phyloP scores from a whole-genome alignment of 202 grass and related monocot genomes.

The Digitaria exilis region DNA sequence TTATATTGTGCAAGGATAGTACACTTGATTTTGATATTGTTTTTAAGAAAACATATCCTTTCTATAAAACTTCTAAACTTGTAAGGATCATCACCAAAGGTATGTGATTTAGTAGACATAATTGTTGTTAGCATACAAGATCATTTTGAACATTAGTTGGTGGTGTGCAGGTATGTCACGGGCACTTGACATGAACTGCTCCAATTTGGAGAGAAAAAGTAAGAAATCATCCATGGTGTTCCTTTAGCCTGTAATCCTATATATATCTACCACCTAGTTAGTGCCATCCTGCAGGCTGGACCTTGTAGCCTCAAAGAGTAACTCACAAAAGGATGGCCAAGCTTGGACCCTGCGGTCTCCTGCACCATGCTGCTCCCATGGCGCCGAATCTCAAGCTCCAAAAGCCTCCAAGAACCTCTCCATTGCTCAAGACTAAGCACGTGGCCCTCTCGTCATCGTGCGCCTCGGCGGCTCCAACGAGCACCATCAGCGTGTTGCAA shows the following conservation, averaged over 20 bases:
- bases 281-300: neutral
- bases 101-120: neutral
- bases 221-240: neutral
- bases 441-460: neutral
- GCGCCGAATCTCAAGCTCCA: constrained; percentile 27
- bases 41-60: too few species aligned
- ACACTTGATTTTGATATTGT: too few species aligned
- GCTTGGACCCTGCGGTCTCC: neutral
- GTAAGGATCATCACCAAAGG: too few species aligned
- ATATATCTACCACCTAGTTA: neutral
- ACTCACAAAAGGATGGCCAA: constrained; percentile 27
- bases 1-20: too few species aligned
- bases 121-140: neutral
- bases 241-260: constrained; percentile 1
- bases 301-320: neutral
- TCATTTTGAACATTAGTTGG: neutral
- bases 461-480: neutral
- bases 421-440: neutral
- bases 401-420: neutral
- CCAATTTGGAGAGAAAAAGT: neutral
- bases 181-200: neutral
- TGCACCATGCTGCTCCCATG: constrained; percentile 26
- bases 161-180: neutral
- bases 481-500: neutral
- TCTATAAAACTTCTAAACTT: too few species aligned